Evolutionary conservation across 2,329 filamentous ascomycete species (phyloP), one percentile per base, ranked within the genome.

Genomic region (Aspergillus eucalypticola): DNA sequence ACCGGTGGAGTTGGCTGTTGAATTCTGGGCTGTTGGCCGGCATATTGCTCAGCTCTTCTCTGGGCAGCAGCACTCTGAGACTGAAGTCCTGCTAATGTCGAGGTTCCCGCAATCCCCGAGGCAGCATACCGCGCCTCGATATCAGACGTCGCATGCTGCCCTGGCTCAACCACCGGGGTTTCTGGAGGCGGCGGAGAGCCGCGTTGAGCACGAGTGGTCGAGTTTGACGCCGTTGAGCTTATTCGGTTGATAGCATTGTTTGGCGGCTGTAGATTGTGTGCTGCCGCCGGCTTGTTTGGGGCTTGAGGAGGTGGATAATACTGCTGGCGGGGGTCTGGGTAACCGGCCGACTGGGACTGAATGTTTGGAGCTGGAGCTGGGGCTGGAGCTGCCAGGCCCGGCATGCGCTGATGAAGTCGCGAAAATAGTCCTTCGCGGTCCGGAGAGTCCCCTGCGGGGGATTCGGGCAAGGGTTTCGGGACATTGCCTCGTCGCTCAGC

Each of bases 111-210:
- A 64, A 96, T 96, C 38, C 93, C 93, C 27, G 92, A 90, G 3
- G 92, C 92, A 2, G 93, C 93, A 82, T 96, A 97, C 58, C 92
- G 87, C 54, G 92, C 91, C 74, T 96, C 93, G 68, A 97, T 96
- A 58, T 91, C 91, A 42, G 90, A 91, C 56, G 87, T 87, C 2
- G 89, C 86, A n/a, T 87, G 82, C 56, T 82, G 82, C 17, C 86
- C 87, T 1, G 90, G 90, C 42, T 89, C 90, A 29, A 90, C 84
- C 62, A 94, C 84, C 32, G 95, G 92, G 0, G 95, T 98, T 75
- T 98, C 94, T 8, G 95, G 95, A 1, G 95, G 95, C 4, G 95
- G 94, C 5, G 95, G 95, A 27, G 94, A 98, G 46, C 95, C 95
- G 67, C 95, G 86, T 71, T 90, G 93, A 19, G 95, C 95, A 65